phyloP scores from a whole-genome alignment of 495 filamentous ascomycete species.

The Platismatia glauca region DNA sequence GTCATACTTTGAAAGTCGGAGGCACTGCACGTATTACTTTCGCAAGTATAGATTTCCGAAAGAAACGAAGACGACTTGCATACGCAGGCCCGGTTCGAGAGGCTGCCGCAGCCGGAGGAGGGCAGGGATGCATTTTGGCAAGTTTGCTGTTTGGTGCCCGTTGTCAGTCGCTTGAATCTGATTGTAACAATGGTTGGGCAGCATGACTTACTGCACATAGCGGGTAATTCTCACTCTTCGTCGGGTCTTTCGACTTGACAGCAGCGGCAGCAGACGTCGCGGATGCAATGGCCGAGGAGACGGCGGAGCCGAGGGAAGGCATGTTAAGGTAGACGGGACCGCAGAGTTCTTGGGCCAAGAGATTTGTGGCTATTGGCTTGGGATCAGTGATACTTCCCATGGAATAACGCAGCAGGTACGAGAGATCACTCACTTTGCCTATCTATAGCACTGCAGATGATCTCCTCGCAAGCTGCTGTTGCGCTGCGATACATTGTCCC shows the following conservation, averaged over 20 bases:
- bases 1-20: not conserved
- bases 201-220: not conserved
- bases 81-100: not conserved
- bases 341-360: constrained; percentile 9
- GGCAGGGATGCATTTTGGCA: not conserved
- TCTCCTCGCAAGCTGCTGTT: constrained; percentile 5
- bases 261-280: not conserved
- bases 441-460: not conserved
- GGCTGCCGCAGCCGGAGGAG: not conserved
- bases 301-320: not conserved
- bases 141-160: not conserved
- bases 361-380: not conserved
- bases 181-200: not conserved
- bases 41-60: not conserved
- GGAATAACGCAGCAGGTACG: too few species aligned
- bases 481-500: not conserved
- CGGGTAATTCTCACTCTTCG: not conserved
- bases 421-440: not conserved
- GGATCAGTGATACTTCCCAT: too few species aligned
- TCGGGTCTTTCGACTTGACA: not conserved
- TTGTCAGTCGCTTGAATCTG: not conserved
- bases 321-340: constrained; percentile 1
- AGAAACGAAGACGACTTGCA: not conserved
- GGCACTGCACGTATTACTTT: not conserved
- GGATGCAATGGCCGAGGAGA: not conserved